phyloP scores from a whole-genome alignment of 139 green algal species.

The Micromonas commoda region DNA sequence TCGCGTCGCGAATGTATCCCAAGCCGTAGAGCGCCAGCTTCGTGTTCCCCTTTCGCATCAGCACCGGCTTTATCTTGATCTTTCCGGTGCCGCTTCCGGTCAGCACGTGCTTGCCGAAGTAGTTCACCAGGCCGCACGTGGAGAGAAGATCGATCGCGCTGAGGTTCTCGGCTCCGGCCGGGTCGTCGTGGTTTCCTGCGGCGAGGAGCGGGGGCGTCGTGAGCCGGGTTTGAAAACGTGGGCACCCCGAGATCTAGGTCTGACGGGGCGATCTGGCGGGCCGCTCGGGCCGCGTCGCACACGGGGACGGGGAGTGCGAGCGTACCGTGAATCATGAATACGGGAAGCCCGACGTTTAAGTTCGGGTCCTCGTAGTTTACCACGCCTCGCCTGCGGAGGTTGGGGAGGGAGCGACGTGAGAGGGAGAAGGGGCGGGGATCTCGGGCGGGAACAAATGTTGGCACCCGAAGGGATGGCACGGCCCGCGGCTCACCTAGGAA shows the following conservation, averaged over 20 bases:
- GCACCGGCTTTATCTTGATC: conserved; percentile 35
- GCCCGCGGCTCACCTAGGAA: conserved; percentile 42
- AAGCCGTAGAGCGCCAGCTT: conserved; percentile 91
- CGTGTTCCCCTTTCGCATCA: conserved; percentile 62
- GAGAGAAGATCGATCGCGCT: conserved; percentile 90
- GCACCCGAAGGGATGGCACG: not conserved
- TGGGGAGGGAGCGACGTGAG: not conserved
- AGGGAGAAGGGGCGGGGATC: not conserved
- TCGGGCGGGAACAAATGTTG: not conserved
- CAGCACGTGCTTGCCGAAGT: conserved; percentile 85
- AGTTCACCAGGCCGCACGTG: conserved; percentile 83
- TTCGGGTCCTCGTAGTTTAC: conserved; percentile 89
- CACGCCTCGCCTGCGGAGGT: conserved; percentile 26
- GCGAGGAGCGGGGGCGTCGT: not conserved
- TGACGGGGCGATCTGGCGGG: too few relatives aligned
- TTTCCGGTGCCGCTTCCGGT: conserved; percentile 9
- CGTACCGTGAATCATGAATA: conserved; percentile 88
- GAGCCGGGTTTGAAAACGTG: too few relatives aligned
- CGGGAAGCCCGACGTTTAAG: conserved; percentile 85
- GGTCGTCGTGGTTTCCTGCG: conserved; percentile 95
- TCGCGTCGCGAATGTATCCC: conserved; percentile 89
- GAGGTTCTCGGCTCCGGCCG: conserved; percentile 76
- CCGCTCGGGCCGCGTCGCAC: not conserved
- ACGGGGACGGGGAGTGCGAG: too few relatives aligned
- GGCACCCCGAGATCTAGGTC: too few relatives aligned